These are phyloP conservation scores for Diaporthe caulivora DNA, from an alignment of 2,329 filamentous ascomycete species.

Conservation along the genomic window DNA sequence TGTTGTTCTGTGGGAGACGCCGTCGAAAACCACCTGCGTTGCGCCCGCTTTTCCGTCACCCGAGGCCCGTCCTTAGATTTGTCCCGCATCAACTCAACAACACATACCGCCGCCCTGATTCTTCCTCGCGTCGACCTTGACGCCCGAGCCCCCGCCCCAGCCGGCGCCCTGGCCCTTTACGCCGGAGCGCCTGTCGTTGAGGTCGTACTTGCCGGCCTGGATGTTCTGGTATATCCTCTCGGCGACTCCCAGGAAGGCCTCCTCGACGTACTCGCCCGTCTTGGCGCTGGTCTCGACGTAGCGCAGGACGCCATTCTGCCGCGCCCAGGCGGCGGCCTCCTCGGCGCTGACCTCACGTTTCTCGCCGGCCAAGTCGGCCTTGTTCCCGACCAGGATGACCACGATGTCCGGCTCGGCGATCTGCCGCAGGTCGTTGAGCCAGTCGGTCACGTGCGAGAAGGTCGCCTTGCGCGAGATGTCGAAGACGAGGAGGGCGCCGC, in stretches of 20 bases:
- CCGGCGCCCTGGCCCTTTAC: slow-evolving; percentile 79
- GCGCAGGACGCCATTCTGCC: slow-evolving; percentile 84
- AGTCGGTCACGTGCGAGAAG: slow-evolving; percentile 89
- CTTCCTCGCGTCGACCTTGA: slow-evolving; percentile 60
- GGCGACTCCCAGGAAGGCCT: slow-evolving; percentile 91
- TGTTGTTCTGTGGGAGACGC: neutral
- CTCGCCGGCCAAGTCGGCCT: slow-evolving; percentile 83
- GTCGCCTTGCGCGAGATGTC: slow-evolving; percentile 90
- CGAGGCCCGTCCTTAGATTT: neutral
- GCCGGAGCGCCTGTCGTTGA: slow-evolving; percentile 91
- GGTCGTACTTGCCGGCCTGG: slow-evolving; percentile 91
- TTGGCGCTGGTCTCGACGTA: slow-evolving; percentile 98
- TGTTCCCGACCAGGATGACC: slow-evolving; percentile 95
- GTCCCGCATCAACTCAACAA: slow-evolving; percentile 61
- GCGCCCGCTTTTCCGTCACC: slow-evolving; percentile 23
- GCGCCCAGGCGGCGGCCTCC: slow-evolving; percentile 93
- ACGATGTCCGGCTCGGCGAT: slow-evolving; percentile 97
- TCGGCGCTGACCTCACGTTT: slow-evolving; percentile 83
- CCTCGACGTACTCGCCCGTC: slow-evolving; percentile 93
- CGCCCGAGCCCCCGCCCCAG: slow-evolving; percentile 55
- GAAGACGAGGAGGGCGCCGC: slow-evolving; percentile 85
- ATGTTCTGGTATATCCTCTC: slow-evolving; percentile 98
- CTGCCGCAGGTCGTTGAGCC: slow-evolving; percentile 92
- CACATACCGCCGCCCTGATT: slow-evolving; percentile 56
- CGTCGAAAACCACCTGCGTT: neutral